These are phyloP conservation scores for Stephanocyclus meneghinianus DNA, from an alignment of 352 stramenopile genomes.

Conservation along the genomic window DNA sequence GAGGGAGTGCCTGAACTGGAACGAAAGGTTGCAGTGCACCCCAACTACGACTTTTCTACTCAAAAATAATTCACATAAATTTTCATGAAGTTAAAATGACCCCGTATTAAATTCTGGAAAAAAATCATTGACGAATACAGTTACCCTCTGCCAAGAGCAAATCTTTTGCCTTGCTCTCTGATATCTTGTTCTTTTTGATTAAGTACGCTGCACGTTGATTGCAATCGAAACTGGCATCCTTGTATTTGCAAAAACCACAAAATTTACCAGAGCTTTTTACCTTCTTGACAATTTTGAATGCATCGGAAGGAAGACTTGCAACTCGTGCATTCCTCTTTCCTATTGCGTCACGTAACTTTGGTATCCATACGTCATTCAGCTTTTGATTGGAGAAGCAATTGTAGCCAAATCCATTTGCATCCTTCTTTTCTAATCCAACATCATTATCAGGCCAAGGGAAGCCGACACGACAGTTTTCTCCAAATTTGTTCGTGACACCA, in stretches of 20 bases:
- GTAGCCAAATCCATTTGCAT: slow-evolving; percentile 36
- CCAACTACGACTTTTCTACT: slow-evolving; percentile 65
- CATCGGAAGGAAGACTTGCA: neutral
- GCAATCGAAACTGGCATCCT: slow-evolving; percentile 1
- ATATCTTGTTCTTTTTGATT: slow-evolving; percentile 5
- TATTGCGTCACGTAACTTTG: slow-evolving; percentile 47
- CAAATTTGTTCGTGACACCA: slow-evolving; percentile 36
- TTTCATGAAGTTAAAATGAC: neutral
- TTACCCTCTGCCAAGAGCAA: slow-evolving; percentile 2
- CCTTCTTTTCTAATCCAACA: slow-evolving; percentile 11
- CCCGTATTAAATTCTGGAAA: neutral
- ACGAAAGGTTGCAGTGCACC: slow-evolving; percentile 74
- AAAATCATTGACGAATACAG: neutral
- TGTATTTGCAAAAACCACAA: slow-evolving; percentile 15
- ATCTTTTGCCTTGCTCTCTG: slow-evolving; percentile 13
- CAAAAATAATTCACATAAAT: slow-evolving; percentile 13
- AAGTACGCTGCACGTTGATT: slow-evolving; percentile 9
- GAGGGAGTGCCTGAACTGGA: slow-evolving; percentile 62
- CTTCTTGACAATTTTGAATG: neutral
- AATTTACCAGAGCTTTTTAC: slow-evolving; percentile 5
- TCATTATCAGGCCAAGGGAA: slow-evolving; percentile 56
- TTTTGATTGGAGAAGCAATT: slow-evolving; percentile 56
- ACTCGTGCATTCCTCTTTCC: slow-evolving; percentile 28
- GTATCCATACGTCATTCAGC: slow-evolving; percentile 38
- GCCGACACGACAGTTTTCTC: slow-evolving; percentile 57